phyloP scores from a whole-genome alignment of 2,329 filamentous ascomycete species.

The Aspergillus vadensis region DNA sequence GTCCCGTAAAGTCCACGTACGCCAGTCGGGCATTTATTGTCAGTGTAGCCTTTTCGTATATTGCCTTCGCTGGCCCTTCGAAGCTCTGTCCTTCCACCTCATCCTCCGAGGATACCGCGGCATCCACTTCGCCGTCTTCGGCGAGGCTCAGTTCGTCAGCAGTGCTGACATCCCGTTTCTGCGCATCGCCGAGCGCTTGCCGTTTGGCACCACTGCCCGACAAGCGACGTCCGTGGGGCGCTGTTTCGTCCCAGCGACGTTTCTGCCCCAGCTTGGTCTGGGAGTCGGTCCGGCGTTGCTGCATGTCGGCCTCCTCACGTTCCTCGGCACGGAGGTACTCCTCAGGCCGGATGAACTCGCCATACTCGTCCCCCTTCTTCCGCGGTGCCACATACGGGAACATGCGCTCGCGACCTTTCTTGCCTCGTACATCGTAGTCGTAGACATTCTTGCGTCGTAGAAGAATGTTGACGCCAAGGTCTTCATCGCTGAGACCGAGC shows the following conservation, averaged over 20 bases:
- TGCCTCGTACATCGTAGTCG: conserved; percentile 88
- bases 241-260: conserved; percentile 83
- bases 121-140: conserved; percentile 58
- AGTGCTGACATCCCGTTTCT: conserved; percentile 46
- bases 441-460: conserved; percentile 87
- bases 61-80: conserved; percentile 74
- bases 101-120: conserved; percentile 58
- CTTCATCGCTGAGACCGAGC: conserved; percentile 81
- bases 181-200: conserved; percentile 43
- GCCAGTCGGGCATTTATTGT: conserved; percentile 74
- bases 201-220: conserved; percentile 61
- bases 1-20: conserved; percentile 86
- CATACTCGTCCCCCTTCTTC: conserved; percentile 84
- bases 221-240: conserved; percentile 39
- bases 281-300: conserved; percentile 56
- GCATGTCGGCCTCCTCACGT: conserved; percentile 72
- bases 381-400: conserved; percentile 83
- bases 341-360: conserved; percentile 88
- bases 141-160: conserved; percentile 51
- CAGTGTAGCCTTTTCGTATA: conserved; percentile 65
- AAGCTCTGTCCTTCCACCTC: conserved; percentile 54
- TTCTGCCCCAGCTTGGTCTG: conserved; percentile 81
- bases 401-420: conserved; percentile 88
- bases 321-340: conserved; percentile 94
- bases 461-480: conserved; percentile 87